A percentile compares a stretch with the other conserved stretches of the same genome.
These are phyloP conservation scores for Fusarium nematophilum DNA, from an alignment of 2,329 filamentous ascomycete genomes.

Conservation along the genomic window DNA sequence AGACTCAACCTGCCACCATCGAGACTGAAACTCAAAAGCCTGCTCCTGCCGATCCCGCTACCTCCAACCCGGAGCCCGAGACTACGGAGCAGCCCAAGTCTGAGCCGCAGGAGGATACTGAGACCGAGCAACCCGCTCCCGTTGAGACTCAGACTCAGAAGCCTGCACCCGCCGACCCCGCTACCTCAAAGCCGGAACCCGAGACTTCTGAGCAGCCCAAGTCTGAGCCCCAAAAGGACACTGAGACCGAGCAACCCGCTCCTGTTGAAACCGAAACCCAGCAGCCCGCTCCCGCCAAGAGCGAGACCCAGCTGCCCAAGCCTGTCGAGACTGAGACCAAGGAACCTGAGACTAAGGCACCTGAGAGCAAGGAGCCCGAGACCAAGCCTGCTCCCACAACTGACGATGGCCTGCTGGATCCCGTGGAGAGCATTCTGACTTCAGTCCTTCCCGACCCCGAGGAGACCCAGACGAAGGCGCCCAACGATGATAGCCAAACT, in stretches of 20 bases:
- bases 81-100: constrained; percentile 24
- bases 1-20: background rate
- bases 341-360: constrained; percentile 9
- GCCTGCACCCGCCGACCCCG: background rate
- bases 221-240: constrained; percentile 13
- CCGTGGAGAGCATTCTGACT: constrained; percentile 23
- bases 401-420: constrained; percentile 17
- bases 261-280: constrained; percentile 1
- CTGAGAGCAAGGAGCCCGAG: background rate
- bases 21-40: background rate
- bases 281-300: background rate
- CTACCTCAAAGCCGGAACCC: constrained; percentile 4
- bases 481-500: background rate
- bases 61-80: constrained; percentile 13
- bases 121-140: constrained; percentile 10
- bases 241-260: constrained; percentile 5
- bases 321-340: constrained; percentile 11
- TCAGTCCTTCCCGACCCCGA: constrained; percentile 13
- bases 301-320: background rate
- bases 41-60: constrained; percentile 2
- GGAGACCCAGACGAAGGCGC: background rate
- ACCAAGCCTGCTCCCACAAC: constrained; percentile 10
- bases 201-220: constrained; percentile 3
- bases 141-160: background rate
- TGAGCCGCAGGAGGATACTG: constrained; percentile 16